phyloP scores from a whole-genome alignment of 2,329 filamentous ascomycete genomes.

The Tolypocladium endophyticum region DNA sequence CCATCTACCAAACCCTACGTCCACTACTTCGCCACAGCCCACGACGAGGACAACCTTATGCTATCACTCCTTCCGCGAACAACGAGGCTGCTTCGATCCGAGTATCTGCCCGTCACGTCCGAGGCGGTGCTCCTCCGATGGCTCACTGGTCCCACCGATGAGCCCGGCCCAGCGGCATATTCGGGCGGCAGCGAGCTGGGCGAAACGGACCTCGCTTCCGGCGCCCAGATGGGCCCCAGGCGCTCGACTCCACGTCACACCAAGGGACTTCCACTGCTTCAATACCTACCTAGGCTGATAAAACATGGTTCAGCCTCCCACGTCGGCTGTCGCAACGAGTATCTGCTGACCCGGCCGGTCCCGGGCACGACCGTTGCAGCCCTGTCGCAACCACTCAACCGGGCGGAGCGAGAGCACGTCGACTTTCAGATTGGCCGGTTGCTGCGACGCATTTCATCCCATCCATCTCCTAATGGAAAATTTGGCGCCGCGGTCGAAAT shows the following conservation, averaged over 20 bases:
- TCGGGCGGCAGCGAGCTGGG: neutral
- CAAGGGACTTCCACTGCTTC: constrained; percentile 10
- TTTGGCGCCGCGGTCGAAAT: constrained; percentile 30
- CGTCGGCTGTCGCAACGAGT: constrained; percentile 21
- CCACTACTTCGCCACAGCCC: constrained; percentile 30
- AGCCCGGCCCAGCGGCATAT: neutral
- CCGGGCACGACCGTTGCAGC: constrained; percentile 27
- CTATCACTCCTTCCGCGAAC: constrained; percentile 31
- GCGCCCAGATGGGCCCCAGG: neutral
- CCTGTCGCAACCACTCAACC: constrained; percentile 20
- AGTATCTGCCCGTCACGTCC: constrained; percentile 31
- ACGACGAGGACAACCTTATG: constrained; percentile 28
- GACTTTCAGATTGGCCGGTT: constrained; percentile 38
- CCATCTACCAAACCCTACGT: constrained; percentile 27
- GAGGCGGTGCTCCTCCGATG: constrained; percentile 35
- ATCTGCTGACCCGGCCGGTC: constrained; percentile 30
- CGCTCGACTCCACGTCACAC: neutral
- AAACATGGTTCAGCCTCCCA: constrained; percentile 21
- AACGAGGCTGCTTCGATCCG: constrained; percentile 35
- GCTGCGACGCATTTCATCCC: constrained; percentile 29
- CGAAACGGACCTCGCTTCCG: neutral
- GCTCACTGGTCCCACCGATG: constrained; percentile 17
- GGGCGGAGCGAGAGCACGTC: constrained; percentile 23
- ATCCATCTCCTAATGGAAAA: constrained; percentile 33
- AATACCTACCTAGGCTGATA: constrained; percentile 29